Evolutionary conservation across 371 early-diverging fungal species (phyloP).

Genomic region (Sporodiniella umbellata): DNA sequence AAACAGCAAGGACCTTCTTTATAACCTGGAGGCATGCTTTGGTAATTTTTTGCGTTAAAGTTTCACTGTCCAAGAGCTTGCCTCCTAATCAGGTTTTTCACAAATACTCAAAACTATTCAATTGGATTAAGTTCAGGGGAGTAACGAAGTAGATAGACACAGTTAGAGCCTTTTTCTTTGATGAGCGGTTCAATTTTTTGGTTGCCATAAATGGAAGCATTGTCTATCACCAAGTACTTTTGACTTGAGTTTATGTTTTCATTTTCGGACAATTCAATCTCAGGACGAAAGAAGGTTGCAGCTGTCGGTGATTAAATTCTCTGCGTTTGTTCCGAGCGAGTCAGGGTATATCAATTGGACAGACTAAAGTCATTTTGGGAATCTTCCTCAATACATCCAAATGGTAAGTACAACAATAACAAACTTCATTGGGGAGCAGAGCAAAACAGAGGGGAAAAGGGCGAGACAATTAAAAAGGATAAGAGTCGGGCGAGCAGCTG

Average conservation of each 20-base stretch:
- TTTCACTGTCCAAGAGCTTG: too few relatives aligned
- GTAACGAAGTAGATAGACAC: conserved; percentile 9
- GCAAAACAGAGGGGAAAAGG: not conserved
- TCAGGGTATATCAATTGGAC: conserved; percentile 4
- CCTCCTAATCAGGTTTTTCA: too few relatives aligned
- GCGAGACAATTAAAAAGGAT: not conserved
- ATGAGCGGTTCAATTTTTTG: not conserved
- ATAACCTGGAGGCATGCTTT: too few relatives aligned
- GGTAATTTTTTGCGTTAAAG: conserved; percentile 3
- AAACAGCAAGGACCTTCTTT: too few relatives aligned
- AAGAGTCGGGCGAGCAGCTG: too few relatives aligned
- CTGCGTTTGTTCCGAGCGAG: not conserved
- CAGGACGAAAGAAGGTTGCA: too few relatives aligned
- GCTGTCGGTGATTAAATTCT: not conserved
- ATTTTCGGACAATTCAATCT: too few relatives aligned
- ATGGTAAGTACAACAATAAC: conserved; percentile 13
- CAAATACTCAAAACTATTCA: conserved; percentile 9
- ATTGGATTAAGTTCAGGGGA: conserved; percentile 13
- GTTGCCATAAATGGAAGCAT: too few relatives aligned
- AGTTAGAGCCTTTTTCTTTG: not conserved
- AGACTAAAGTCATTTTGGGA: conserved; percentile 6
- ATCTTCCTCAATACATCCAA: conserved; percentile 27
- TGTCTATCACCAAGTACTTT: too few relatives aligned
- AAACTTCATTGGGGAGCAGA: not conserved
- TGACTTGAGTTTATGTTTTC: too few relatives aligned